Conservation (phyloP, 169 alveolate species). For the Plasmodium gaboni region DNA sequence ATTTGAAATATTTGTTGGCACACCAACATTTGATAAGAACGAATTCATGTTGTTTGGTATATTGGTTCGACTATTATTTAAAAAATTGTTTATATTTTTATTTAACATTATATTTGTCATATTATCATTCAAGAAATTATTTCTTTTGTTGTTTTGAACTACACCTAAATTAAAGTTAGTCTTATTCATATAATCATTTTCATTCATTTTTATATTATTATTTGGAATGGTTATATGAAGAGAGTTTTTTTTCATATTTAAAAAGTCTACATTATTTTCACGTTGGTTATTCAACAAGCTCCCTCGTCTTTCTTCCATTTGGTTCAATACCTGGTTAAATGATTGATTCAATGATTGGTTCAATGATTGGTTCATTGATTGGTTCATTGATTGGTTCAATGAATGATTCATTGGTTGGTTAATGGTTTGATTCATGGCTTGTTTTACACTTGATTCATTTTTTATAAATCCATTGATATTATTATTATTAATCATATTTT, state of each 20-base stretch:
- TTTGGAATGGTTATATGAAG: not conserved
- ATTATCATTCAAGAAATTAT: slow-evolving; percentile 3
- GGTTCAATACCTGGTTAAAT: too few relatives aligned
- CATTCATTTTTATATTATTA: not conserved
- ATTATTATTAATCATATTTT: not conserved
- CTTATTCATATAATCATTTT: slow-evolving; percentile 3
- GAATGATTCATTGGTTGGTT: not conserved
- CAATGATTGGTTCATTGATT: too few relatives aligned
- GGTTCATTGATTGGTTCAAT: too few relatives aligned
- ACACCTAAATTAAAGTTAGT: not conserved
- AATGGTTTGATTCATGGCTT: not conserved
- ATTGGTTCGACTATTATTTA: slow-evolving; percentile 1
- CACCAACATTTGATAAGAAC: not conserved
- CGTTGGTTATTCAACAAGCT: not conserved
- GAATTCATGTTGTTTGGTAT: slow-evolving; percentile 1
- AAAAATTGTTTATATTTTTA: slow-evolving; percentile 22
- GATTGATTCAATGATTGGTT: too few relatives aligned
- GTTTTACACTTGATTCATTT: not conserved
- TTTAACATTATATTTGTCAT: slow-evolving; percentile 12
- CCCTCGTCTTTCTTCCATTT: slow-evolving; percentile 2
- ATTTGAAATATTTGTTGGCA: not conserved
- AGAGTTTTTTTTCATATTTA: not conserved
- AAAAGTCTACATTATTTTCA: not conserved
- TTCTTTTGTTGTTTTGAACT: slow-evolving; percentile 9
- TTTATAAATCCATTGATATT: not conserved